Conservation (phyloP, 2,329 filamentous ascomycete species). For the Fusarium succisae region DNA sequence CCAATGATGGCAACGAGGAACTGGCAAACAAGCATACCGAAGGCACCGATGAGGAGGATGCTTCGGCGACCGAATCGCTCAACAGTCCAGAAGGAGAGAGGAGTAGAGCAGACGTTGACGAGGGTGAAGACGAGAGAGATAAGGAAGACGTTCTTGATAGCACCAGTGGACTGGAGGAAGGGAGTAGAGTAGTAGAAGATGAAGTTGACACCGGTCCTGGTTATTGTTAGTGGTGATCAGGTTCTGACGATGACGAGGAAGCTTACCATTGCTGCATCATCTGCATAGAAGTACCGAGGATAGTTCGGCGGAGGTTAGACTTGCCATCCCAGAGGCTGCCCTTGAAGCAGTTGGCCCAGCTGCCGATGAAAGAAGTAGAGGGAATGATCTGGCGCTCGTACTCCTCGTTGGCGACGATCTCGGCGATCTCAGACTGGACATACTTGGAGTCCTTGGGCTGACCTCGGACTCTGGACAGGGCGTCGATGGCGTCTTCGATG, state of each 20-base stretch:
- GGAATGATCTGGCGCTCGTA: slow-evolving; percentile 67
- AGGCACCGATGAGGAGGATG: slow-evolving; percentile 80
- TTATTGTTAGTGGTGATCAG: slow-evolving; percentile 3
- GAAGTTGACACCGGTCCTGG: slow-evolving; percentile 88
- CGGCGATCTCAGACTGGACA: slow-evolving; percentile 33
- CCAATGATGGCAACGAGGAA: slow-evolving; percentile 86
- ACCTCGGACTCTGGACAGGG: slow-evolving; percentile 24
- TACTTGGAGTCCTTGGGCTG: slow-evolving; percentile 36
- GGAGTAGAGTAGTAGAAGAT: slow-evolving; percentile 89
- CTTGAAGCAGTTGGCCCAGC: slow-evolving; percentile 38
- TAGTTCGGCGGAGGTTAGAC: slow-evolving; percentile 54
- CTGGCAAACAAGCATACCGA: slow-evolving; percentile 86
- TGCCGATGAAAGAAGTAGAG: background rate
- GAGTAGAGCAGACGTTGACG: slow-evolving; percentile 87
- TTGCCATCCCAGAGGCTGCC: slow-evolving; percentile 45
- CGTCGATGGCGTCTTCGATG: slow-evolving; percentile 30
- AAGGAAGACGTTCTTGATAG: slow-evolving; percentile 81
- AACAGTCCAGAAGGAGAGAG: slow-evolving; percentile 86
- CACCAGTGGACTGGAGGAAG: slow-evolving; percentile 82
- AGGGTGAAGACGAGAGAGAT: slow-evolving; percentile 87
- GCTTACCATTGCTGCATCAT: slow-evolving; percentile 78
- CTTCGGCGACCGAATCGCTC: slow-evolving; percentile 83
- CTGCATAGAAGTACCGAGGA: slow-evolving; percentile 77
- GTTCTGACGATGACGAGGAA: background rate
- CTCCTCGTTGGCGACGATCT: slow-evolving; percentile 83